A percentile compares a stretch with the other conserved stretches of the same genome.
Evolutionary conservation across 768 basidiomycete genomes (phyloP).

Genomic region (Lactarius evosmus): DNA sequence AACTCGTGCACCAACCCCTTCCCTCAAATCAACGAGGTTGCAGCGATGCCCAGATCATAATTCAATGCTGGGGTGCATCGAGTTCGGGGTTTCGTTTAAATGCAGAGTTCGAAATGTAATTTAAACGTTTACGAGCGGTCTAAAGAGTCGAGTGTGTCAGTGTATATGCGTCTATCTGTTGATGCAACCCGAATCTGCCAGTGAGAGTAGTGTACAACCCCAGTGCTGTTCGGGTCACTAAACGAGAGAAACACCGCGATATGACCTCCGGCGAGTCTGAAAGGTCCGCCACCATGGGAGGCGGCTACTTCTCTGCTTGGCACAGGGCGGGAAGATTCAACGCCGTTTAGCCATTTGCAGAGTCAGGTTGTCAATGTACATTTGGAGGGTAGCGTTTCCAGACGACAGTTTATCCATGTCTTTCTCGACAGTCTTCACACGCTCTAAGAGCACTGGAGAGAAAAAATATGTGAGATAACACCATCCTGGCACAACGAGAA

Average conservation of each 20-base stretch:
- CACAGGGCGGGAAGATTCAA: slow-evolving; percentile 34
- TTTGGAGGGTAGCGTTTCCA: slow-evolving; percentile 78
- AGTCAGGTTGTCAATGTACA: slow-evolving; percentile 88
- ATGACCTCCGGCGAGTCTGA: neutral
- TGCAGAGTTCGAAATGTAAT: neutral
- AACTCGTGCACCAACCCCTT: neutral
- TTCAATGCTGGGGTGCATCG: neutral
- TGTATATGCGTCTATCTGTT: neutral
- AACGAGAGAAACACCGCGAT: too few relatives aligned
- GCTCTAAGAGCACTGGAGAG: slow-evolving; percentile 56
- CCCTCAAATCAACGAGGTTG: neutral
- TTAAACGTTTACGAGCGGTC: neutral
- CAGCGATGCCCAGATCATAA: neutral
- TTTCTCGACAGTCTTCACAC: slow-evolving; percentile 65
- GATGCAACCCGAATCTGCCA: neutral
- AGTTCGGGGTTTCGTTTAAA: neutral
- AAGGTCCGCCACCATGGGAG: neutral
- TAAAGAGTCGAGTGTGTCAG: neutral
- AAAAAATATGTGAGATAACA: slow-evolving; percentile 4
- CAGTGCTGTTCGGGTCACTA: too few relatives aligned
- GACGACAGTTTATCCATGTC: slow-evolving; percentile 80
- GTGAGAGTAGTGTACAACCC: too few relatives aligned
- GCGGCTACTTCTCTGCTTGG: neutral
- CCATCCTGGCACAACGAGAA: too few relatives aligned
- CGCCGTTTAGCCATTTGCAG: slow-evolving; percentile 82